A percentile compares a stretch with the other conserved stretches of the same genome.
These are phyloP conservation scores for Grosmannia serpens DNA, from an alignment of 2,329 filamentous ascomycete species.

Conservation along the genomic window DNA sequence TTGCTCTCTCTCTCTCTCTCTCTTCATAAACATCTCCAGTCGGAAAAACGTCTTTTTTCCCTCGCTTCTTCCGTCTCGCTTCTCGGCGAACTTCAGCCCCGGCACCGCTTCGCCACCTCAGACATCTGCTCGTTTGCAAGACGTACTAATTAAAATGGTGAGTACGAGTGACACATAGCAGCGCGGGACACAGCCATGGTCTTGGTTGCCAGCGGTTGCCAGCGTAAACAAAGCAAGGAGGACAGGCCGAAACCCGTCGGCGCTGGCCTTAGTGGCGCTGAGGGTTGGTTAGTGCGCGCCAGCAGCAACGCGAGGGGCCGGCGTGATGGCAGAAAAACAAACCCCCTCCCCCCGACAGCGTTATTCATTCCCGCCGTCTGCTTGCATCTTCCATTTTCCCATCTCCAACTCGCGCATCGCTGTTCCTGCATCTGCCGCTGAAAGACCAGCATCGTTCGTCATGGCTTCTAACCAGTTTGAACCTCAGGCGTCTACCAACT, in stretches of 20 bases:
- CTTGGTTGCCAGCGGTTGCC: background rate
- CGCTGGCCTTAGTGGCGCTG: background rate
- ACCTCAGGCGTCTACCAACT: constrained; percentile 75
- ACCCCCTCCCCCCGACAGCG: too few relatives aligned
- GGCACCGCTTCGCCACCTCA: background rate
- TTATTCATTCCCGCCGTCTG: too few relatives aligned
- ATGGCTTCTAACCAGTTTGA: constrained; percentile 44
- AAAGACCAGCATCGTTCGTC: background rate
- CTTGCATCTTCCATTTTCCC: background rate
- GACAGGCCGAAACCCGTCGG: background rate
- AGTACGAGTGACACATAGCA: background rate
- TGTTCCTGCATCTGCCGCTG: background rate
- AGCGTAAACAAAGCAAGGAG: constrained; percentile 5
- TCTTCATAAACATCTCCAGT: background rate
- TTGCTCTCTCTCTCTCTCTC: background rate
- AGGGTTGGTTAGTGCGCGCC: background rate
- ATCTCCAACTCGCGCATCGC: background rate
- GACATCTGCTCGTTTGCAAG: background rate
- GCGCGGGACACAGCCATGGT: background rate
- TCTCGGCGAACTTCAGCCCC: background rate
- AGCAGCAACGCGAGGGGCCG: background rate
- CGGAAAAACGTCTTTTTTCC: background rate
- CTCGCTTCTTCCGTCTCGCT: background rate
- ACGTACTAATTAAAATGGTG: background rate
- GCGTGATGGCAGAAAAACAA: background rate